A percentile compares a stretch with the other conserved stretches of the same genome.
Evolutionary conservation across 2,329 filamentous ascomycete genomes (phyloP).

Genomic region (Trichoderma koningiopsis): DNA sequence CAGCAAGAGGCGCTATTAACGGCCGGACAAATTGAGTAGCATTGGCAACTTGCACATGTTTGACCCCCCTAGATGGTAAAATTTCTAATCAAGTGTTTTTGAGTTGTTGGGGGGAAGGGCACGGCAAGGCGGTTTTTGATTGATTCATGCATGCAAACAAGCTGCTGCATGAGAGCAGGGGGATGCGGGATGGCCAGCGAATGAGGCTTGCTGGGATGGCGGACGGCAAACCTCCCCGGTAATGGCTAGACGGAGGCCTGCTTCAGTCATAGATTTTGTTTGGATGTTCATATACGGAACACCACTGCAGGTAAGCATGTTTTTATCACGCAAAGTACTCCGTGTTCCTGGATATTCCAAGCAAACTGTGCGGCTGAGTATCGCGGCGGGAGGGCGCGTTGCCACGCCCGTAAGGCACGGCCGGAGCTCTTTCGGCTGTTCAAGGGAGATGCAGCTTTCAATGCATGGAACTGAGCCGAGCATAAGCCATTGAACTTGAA

Average conservation of each 20-base stretch:
- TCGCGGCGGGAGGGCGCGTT: neutral
- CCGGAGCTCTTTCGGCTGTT: slow-evolving; percentile 19
- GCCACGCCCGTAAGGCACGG: slow-evolving; percentile 17
- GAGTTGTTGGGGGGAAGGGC: neutral
- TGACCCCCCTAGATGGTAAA: neutral
- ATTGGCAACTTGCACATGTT: neutral
- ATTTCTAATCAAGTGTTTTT: neutral
- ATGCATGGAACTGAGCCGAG: neutral
- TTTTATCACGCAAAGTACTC: neutral
- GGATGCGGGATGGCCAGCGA: slow-evolving; percentile 1
- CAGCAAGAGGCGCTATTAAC: neutral
- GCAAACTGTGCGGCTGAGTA: neutral
- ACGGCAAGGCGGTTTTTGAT: neutral
- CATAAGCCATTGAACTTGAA: neutral
- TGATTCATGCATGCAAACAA: slow-evolving; percentile 14
- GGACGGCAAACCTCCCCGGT: neutral
- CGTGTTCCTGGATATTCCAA: neutral
- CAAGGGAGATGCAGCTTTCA: neutral
- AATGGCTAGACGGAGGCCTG: slow-evolving; percentile 16
- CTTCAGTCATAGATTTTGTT: neutral
- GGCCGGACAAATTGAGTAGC: slow-evolving; percentile 7
- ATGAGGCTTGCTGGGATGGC: slow-evolving; percentile 14
- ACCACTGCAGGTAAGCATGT: neutral
- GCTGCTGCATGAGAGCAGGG: neutral
- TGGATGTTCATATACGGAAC: neutral